phyloP scores from a whole-genome alignment of 768 basidiomycete species.

The Daedaleopsis sinensis region DNA sequence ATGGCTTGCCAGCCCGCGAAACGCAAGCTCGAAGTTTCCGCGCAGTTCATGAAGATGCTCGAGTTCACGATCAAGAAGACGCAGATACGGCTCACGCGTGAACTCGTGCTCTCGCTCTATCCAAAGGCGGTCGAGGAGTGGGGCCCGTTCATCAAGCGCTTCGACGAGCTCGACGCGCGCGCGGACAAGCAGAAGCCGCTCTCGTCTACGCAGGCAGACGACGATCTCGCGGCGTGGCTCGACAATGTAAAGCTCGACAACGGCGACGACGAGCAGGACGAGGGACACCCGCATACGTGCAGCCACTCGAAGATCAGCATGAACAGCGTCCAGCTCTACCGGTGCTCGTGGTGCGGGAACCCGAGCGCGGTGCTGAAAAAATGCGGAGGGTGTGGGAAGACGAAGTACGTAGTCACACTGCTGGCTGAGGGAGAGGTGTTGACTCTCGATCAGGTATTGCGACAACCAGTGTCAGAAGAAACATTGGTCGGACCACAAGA shows the following conservation, averaged over 20 bases:
- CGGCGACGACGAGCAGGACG: constrained; percentile 31
- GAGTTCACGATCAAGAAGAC: constrained; percentile 52
- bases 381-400: constrained; percentile 47
- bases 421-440: neutral
- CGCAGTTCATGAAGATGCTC: constrained; percentile 53
- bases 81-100: constrained; percentile 52
- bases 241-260: constrained; percentile 47
- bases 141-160: constrained; percentile 43
- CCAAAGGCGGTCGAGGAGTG: constrained; percentile 48
- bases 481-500: constrained; percentile 40
- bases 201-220: constrained; percentile 47
- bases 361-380: constrained; percentile 60
- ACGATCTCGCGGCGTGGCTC: constrained; percentile 62
- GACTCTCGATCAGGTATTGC: constrained; percentile 41
- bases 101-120: constrained; percentile 53
- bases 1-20: constrained; percentile 32
- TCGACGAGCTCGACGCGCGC: constrained; percentile 33
- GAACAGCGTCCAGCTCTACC: constrained; percentile 55
- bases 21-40: constrained; percentile 50
- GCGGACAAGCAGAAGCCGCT: constrained; percentile 33
- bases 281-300: constrained; percentile 33
- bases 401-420: constrained; percentile 34
- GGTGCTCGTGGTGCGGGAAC: constrained; percentile 67
- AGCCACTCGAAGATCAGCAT: constrained; percentile 49
- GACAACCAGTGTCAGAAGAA: constrained; percentile 43